Evolutionary conservation across 2,329 filamentous ascomycete species (phyloP), one percentile per base, ranked within the genome.

Genomic region (Exophiala sp.): DNA sequence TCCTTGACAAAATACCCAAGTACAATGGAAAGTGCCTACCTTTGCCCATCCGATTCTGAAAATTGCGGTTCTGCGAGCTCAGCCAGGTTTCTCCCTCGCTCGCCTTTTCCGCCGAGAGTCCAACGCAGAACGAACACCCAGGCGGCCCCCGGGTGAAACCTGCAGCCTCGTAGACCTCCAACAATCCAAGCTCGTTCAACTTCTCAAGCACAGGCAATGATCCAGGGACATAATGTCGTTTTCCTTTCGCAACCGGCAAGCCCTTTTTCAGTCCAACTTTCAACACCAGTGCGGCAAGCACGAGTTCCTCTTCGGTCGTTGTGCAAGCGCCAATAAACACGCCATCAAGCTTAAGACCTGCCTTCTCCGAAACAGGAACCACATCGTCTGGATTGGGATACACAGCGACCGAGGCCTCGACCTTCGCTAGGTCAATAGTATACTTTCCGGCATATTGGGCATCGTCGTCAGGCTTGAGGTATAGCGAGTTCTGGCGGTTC

Each of bases 311-410:
- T 48, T 75, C 72, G 0, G 74, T 65, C 0, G 74, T 77, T 1
- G 75, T 77, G 58, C 74, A 77, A 1, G 75, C 75, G 1, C 75
- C 75, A 18, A 77, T 76, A 59, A 77, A 77, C 48, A 68, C 70
- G 1, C 74, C 75, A 46, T 77, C 72, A 2, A 77, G 61, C 1
- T 59, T 12, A 36, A 65, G 69, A 1, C 63, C 65, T 1, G 55
- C 61, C 10, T 66, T 60, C n/a, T 71, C 67, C 0, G 59, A 60
- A 0, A 76, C 69, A 1, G 74, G 68, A 0, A 75, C 70, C 1
- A 77, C 74, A 38, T 76, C 66, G 54, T 77, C 74, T 3, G 73
- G 73, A 2, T 65, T 69, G 0, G 75, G 74, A 49, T 76, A 74
- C 7, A 61, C 61, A 3, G 75, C 73, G 12, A 76, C 60, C 29